These are phyloP conservation scores for Ceriops decandra DNA, from an alignment of 345 rosid species.

Conservation along the genomic window DNA sequence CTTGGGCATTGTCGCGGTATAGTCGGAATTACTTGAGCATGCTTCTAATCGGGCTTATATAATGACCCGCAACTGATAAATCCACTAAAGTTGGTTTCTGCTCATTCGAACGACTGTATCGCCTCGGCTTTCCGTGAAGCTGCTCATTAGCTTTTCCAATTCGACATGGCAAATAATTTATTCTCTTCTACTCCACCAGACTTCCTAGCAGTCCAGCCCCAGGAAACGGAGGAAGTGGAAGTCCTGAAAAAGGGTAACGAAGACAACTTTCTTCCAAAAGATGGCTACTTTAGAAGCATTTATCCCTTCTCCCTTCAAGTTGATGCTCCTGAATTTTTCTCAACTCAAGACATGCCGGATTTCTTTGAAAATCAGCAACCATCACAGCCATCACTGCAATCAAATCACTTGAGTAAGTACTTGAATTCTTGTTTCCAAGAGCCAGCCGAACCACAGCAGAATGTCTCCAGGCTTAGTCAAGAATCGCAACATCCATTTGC, in stretches of 20 bases:
- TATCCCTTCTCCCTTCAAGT: too few species aligned
- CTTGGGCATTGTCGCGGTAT: too few species aligned
- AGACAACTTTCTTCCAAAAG: background rate
- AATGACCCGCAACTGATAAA: too few species aligned
- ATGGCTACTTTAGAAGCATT: background rate
- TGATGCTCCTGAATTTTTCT: too few species aligned
- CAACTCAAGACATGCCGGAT: too few species aligned
- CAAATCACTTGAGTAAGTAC: slow-evolving; percentile 15
- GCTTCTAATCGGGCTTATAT: too few species aligned
- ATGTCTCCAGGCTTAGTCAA: background rate
- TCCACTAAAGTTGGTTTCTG: too few species aligned
- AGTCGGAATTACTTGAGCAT: too few species aligned
- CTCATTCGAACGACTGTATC: background rate
- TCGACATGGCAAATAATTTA: slow-evolving; percentile 25
- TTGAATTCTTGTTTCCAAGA: slow-evolving; percentile 15
- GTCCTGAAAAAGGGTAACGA: background rate
- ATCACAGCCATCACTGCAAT: background rate
- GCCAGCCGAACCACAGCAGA: slow-evolving; percentile 14
- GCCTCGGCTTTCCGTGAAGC: slow-evolving; percentile 7
- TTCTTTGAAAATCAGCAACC: background rate
- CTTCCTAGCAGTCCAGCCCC: slow-evolving; percentile 28
- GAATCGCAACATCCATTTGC: slow-evolving; percentile 1
- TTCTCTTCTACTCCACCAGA: slow-evolving; percentile 27
- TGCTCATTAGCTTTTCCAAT: slow-evolving; percentile 2
- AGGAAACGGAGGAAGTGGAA: too few species aligned